Conservation (phyloP, 2,329 filamentous ascomycete species). For the Endoconidiophora polonica region DNA sequence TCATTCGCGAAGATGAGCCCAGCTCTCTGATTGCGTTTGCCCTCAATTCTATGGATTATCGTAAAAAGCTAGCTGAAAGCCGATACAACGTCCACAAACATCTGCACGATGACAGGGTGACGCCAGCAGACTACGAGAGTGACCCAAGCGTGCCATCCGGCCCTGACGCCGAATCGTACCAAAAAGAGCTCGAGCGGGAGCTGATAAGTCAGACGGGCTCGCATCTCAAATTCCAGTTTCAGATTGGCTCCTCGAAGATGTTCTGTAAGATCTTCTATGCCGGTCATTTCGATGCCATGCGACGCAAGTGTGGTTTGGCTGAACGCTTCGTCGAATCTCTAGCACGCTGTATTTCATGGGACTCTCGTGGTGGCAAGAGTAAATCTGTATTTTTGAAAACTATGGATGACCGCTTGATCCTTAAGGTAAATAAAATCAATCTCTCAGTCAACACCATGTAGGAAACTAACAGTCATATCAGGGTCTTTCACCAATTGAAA, state of each 20-base stretch:
- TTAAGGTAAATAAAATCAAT: slow-evolving; percentile 38
- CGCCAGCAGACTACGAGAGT: slow-evolving; percentile 7
- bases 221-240: slow-evolving; percentile 91
- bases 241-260: slow-evolving; percentile 84
- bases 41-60: slow-evolving; percentile 74
- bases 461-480: not conserved
- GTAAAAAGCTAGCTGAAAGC: slow-evolving; percentile 57
- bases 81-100: slow-evolving; percentile 14
- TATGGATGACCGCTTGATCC: slow-evolving; percentile 78
- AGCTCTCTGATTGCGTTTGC: slow-evolving; percentile 92
- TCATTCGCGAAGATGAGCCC: slow-evolving; percentile 92
- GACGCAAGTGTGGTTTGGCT: slow-evolving; percentile 79
- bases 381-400: slow-evolving; percentile 97
- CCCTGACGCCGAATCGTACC: slow-evolving; percentile 29
- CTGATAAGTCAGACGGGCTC: slow-evolving; percentile 72
- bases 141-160: slow-evolving; percentile 9
- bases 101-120: not conserved
- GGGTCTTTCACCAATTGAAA: slow-evolving; percentile 83
- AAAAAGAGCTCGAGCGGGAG: slow-evolving; percentile 65
- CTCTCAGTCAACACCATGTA: not conserved
- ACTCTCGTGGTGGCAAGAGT: slow-evolving; percentile 93
- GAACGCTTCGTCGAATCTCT: slow-evolving; percentile 91
- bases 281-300: slow-evolving; percentile 89
- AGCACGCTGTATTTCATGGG: slow-evolving; percentile 92
- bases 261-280: slow-evolving; percentile 98